Base-by-base conservation (phyloP, 176 grass and related monocot genomes). In the Poa annua region DNA sequence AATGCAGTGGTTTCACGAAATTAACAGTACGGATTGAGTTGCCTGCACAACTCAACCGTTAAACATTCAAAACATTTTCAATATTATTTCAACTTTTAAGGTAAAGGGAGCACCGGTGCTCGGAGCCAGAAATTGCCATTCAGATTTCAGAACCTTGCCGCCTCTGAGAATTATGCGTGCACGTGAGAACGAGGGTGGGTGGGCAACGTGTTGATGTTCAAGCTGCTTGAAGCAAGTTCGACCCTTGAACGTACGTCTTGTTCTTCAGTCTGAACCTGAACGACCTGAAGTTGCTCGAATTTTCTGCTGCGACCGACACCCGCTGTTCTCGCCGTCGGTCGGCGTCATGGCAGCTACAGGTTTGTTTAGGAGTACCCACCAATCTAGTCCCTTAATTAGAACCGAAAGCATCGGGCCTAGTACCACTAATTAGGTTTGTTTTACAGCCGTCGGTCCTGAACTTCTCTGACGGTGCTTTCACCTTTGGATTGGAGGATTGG, bases 391-490 rank as follows among this genome's bases (percentile, higher is more conserved):
- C 67, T 71, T 71, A 89, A 76, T 85, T 34, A 81, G 76, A 91
- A 53, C 83, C 72, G 83, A 86, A 89, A 89, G 88, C 78, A 80
- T 68, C 68, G 78, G 49, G 50, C 34, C 20, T 55, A 87, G 29
- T 59, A 69, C n/a, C 6, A 60, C 68, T n/a, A 62, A 21, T 45
- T 9, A 8, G n/a, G 66, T 11, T 2, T 4, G 36, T 38, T n/a
- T 36, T 0, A 1, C 55, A 13, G 14, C 60, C 60, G 15, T 0
- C 44, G 45, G 47, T 82, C 59, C 67, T 71, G 78, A 21, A 2
- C 7, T 70, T 67, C 78, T 81, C 71, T 38, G 68, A 76, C 20
- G 75, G 26, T 19, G 63, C 83, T 26, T 3, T 56, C 74, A 50
- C 68, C 68, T 51, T 53, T 54, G 25, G 3, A 6, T 6, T n/a